A percentile compares a stretch with the other conserved stretches of the same genome.
Conservation (phyloP, 2,329 filamentous ascomycete species). For the Microcyclospora pomicola region DNA sequence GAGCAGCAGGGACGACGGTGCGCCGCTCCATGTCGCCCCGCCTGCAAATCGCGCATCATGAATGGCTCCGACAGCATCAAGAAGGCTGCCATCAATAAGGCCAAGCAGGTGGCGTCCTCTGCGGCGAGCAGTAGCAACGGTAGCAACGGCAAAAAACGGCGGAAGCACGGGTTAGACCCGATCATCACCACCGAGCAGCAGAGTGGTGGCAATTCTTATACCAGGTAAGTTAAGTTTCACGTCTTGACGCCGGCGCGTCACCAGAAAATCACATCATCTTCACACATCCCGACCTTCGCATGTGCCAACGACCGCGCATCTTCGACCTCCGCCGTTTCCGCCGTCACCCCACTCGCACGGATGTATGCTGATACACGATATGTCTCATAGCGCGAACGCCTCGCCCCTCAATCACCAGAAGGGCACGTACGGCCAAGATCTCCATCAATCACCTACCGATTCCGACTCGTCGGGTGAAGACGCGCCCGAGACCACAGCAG, state of each 20-base stretch:
- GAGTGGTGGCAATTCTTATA: slow-evolving; percentile 32
- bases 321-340: no score
- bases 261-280: no score
- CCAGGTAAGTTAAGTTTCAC: slow-evolving; percentile 27
- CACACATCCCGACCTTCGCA: neutral
- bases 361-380: slow-evolving; percentile 1
- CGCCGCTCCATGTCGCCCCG: neutral
- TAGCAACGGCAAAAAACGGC: slow-evolving; percentile 52
- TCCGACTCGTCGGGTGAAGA: slow-evolving; percentile 55
- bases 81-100: slow-evolving; percentile 52
- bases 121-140: slow-evolving; percentile 39
- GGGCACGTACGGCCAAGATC: slow-evolving; percentile 40
- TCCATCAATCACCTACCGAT: slow-evolving; percentile 57
- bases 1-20: no score
- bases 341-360: slow-evolving; percentile 5
- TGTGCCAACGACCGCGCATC: slow-evolving; percentile 2
- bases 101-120: no score
- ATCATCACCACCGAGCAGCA: slow-evolving; percentile 57
- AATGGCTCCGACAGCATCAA: slow-evolving; percentile 50
- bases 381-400: neutral
- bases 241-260: no score
- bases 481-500: slow-evolving; percentile 76
- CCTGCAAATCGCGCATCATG: slow-evolving; percentile 32
- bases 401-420: neutral
- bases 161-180: slow-evolving; percentile 58